Percentiles rank a stretch among this genome's conserved stretches.
Evolutionary conservation across 1,284 basidiomycete species (phyloP).

Genomic region (Tilletia walkeri): DNA sequence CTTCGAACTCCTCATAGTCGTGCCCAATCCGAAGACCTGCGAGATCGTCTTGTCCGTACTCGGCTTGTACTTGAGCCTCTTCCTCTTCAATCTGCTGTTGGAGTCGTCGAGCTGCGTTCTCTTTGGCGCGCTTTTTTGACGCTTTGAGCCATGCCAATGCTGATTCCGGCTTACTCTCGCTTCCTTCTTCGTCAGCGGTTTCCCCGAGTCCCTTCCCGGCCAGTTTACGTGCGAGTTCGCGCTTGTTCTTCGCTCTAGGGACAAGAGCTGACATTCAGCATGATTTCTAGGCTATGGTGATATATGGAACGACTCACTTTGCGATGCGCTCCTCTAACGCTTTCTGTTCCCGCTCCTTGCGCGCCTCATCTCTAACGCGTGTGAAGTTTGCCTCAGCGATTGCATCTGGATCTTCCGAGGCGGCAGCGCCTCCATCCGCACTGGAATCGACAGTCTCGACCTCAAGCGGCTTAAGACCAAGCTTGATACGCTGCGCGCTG

Average conservation of each 20-base stretch:
- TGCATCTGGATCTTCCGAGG: constrained; percentile 57
- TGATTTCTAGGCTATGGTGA: not conserved
- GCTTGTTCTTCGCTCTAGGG: constrained; percentile 68
- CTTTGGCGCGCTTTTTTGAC: constrained; percentile 81
- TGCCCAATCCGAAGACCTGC: constrained; percentile 92
- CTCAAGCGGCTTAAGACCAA: constrained; percentile 89
- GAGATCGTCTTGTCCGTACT: constrained; percentile 65
- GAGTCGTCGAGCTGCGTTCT: constrained; percentile 74
- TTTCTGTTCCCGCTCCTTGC: constrained; percentile 71
- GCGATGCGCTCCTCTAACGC: constrained; percentile 55
- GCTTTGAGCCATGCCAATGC: constrained; percentile 83
- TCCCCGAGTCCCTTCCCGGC: constrained; percentile 86
- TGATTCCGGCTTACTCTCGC: constrained; percentile 50
- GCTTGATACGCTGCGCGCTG: constrained; percentile 80
- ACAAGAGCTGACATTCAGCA: not conserved
- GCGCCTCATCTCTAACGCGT: constrained; percentile 66
- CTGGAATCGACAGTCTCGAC: constrained; percentile 65
- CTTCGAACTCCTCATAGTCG: constrained; percentile 74
- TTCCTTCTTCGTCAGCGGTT: constrained; percentile 61
- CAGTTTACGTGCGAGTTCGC: constrained; percentile 83
- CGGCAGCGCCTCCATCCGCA: constrained; percentile 42
- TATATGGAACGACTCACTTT: constrained; percentile 20
- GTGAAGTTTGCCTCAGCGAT: constrained; percentile 36
- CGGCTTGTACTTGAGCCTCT: constrained; percentile 52
- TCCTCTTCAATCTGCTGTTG: constrained; percentile 72